Evolutionary conservation across 352 stramenopile species (phyloP), one percentile per base, ranked within the genome.

Genomic region (Phytophthora macrochlamydospora): DNA sequence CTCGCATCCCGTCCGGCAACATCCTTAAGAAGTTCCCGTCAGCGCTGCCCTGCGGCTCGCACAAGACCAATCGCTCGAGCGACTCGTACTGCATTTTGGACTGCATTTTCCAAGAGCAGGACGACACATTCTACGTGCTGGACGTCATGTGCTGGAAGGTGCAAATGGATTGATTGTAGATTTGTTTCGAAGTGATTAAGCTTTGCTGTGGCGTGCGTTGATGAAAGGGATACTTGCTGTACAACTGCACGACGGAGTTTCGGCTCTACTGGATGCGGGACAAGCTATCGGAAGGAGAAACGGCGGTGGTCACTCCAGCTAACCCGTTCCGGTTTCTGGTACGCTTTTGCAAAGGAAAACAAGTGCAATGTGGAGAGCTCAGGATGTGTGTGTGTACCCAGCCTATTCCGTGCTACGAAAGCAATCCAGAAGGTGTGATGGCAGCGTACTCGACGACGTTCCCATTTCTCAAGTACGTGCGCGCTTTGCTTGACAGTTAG

Each of bases 91-190:
- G 87, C 59, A 94, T 98, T 60, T 67, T 98, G 13, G 92, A 98
- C 65, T 97, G 91, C 71, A 90, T 98, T 57, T 98, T 93, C 69
- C 85, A 97, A 55, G 91, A 97, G 56, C 75, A 87, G 48, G 78
- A 97, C 60, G 56, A 69, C 37, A 97, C 90, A 0, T 98, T 97
- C 55, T 97, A 96, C 69, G 90, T 98, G 33, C 63, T 97, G n/a
- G 93, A 98, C 65, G 85, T 97, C 68, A 94, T 98, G 87, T 96
- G 88, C 75, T 98, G 93, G 93, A 98, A 97, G 79, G 80, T 86
- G 24, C 29, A 28, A 9, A 14, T 40, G 14, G 38, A 11, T 40
- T 40, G 35, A 40, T 40, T 6, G 35, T 40, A 40, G 35, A 40
- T 11, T 6, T 40, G 35, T 6, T 40, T 40, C 6, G 14, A 14